A percentile compares a stretch with the other conserved stretches of the same genome.
Evolutionary conservation across 805 yeast genomes (phyloP).

Genomic region (Candida ficus): DNA sequence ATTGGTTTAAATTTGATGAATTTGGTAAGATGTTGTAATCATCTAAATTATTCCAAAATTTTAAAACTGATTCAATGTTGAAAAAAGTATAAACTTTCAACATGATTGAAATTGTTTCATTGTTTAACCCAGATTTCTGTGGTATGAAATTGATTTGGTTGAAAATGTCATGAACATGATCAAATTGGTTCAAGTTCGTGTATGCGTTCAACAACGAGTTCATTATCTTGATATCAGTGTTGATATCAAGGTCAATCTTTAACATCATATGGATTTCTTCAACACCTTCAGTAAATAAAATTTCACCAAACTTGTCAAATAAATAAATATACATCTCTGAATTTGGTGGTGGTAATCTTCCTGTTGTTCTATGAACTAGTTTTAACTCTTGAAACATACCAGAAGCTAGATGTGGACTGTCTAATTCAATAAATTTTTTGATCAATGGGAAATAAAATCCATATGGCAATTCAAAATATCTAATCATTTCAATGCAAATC

Average conservation of each 20-base stretch:
- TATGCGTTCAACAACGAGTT: conserved; percentile 64
- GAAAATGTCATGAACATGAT: conserved; percentile 55
- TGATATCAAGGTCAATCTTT: conserved; percentile 56
- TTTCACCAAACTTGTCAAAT: conserved; percentile 56
- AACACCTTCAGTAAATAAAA: conserved; percentile 59
- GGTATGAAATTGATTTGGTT: conserved; percentile 52
- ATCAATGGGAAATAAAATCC: conserved; percentile 56
- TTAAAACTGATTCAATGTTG: conserved; percentile 48
- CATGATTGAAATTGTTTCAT: conserved; percentile 64
- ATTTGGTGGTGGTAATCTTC: conserved; percentile 41
- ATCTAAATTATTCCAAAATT: conserved; percentile 55
- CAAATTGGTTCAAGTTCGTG: conserved; percentile 48
- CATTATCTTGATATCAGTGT: conserved; percentile 50
- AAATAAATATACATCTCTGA: conserved; percentile 55
- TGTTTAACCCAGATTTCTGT: conserved; percentile 45
- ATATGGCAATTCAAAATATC: conserved; percentile 51
- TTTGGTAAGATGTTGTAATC: conserved; percentile 47
- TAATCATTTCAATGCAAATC: conserved; percentile 51
- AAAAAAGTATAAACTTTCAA: conserved; percentile 53
- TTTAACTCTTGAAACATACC: conserved; percentile 57
- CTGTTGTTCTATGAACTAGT: conserved; percentile 47
- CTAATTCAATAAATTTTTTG: conserved; percentile 45
- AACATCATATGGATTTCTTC: conserved; percentile 55
- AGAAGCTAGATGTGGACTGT: conserved; percentile 58
- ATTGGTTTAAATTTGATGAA: conserved; percentile 49